Evolutionary conservation across 2,329 filamentous ascomycete genomes (phyloP), one percentile per base, ranked within the genome.

Genomic region (Arachnomyces sp.): DNA sequence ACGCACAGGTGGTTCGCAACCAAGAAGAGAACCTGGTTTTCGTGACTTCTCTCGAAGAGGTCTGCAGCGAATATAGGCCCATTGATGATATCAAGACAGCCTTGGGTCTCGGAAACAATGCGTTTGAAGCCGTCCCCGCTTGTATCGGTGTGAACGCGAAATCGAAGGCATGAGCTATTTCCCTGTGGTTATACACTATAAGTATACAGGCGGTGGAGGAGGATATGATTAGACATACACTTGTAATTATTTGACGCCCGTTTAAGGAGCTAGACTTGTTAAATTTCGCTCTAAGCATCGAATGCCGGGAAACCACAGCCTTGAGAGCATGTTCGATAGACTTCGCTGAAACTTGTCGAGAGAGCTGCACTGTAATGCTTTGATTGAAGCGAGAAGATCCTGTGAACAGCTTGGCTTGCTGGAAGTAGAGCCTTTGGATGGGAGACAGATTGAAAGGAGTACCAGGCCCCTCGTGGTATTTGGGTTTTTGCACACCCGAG

Each of bases 21-120:
- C 43, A 64, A 49, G 2, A 57, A 64, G 20, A 65, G 18, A 1
- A 61, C 39, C 30, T 45, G 45, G 3, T 55, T 51, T 12, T 52
- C 49, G 1, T 56, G 56, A 29, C 61, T 45, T 2, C 63, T 43
- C 4, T 60, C 46, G 42, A 71, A 64, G 7, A 70, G 44, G 38
- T 71, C 65, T 3, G 65, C 55, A 0, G 63, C 62, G 25, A 71
- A 51, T 0, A 68, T 47, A 1, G 68, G 61, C 0, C 62, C 61
- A 13, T 54, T 47, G n/a, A 62, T 52, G 25, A 53, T 55, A 42
- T 61, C 54, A 34, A 66, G 59, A 17, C 48, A 53, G 3, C 46
- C 48, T 39, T 64, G 61, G 36, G 57, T 61, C 1, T 54, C 45
- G 0, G 50, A 46, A 25, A 63, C 49, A 11, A 48, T 46, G 0